A percentile compares a stretch with the other conserved stretches of the same genome.
These are phyloP conservation scores for Sclerotinia sclerotiorum DNA, from an alignment of 2,329 filamentous ascomycete genomes.

Conservation along the genomic window DNA sequence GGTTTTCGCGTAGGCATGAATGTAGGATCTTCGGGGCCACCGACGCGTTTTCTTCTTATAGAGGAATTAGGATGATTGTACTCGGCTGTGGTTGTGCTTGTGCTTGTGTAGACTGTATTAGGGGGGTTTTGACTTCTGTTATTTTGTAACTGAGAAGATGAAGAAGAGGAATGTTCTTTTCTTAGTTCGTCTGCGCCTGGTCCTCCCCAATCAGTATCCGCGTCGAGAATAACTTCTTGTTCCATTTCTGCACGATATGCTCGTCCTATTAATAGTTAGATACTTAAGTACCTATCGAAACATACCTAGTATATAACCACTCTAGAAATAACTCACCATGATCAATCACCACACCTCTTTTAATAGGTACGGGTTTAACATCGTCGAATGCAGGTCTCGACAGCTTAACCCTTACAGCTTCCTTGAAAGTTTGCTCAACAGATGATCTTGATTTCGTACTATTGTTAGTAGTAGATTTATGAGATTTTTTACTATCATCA, in stretches of 20 bases:
- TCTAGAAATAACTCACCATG: background rate
- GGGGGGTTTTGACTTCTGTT: no score
- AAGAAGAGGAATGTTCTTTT: background rate
- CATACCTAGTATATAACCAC: no score
- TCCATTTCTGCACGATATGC: background rate
- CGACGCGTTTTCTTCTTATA: background rate
- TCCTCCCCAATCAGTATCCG: background rate
- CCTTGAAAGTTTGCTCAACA: background rate
- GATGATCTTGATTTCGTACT: background rate
- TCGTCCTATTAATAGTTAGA: background rate
- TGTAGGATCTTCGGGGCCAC: background rate
- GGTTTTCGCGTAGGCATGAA: no score
- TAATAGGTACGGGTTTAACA: background rate
- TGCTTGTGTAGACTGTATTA: no score
- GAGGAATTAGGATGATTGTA: no score
- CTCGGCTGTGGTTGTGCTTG: no score
- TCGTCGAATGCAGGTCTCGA: no score
- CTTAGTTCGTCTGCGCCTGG: background rate
- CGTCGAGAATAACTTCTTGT: background rate
- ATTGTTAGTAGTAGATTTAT: background rate
- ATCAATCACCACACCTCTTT: background rate
- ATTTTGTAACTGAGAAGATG: background rate
- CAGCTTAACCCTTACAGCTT: background rate
- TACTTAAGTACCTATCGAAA: background rate
- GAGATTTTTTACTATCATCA: background rate